Base-by-base conservation (phyloP, 2,329 filamentous ascomycete genomes). In the Macrophomina phaseolina region DNA sequence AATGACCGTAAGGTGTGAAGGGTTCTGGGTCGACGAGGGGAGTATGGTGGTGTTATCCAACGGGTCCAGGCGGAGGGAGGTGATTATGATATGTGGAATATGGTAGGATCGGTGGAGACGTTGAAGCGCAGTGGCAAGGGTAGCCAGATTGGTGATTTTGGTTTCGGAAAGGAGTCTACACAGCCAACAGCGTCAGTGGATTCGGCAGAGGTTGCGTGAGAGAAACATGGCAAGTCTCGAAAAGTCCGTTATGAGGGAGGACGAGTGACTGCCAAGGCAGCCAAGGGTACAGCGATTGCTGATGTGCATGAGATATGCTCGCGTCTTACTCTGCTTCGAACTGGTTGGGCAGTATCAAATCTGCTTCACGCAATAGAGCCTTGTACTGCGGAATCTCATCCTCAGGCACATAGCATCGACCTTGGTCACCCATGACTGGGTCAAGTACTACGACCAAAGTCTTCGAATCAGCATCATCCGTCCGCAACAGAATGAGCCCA, bases 371-470 rank as follows among this genome's bases (percentile, higher is more conserved):
- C 28, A 98, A 83, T 67, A 97, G 83, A 30, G 84, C 84, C 80
- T 93, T 94, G 79, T 98, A 99, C 14, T 91, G 93, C 0, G 94
- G 94, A 16, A 98, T 91, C 3, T 97, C 93, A 70, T 97, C 93
- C 72, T 94, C 90, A 5, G 90, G 91, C 7, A 99, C 94, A 75
- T 99, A 99, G 12, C 99, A 84, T 71, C 87, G 88, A 60, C 93
- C 95, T 74, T 97, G 93, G 77, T 99, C 95, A 36, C 95, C 95
- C 95, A 99, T 99, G 56, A 99, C 95, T 0, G 96, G 95, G 77
- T 99, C 95, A 32, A 99, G 85, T 2, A 97, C 92, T 89, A 69
- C 65, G 14, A n/a, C 38, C 48, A 32, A 8, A 11, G 16, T 18
- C 51, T 3, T 40, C 4, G 16, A 12, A 30, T 52, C 58, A 67